These are phyloP conservation scores for Yamadazyma phyllophila DNA, from an alignment of 805 yeast genomes.

Conservation along the genomic window DNA sequence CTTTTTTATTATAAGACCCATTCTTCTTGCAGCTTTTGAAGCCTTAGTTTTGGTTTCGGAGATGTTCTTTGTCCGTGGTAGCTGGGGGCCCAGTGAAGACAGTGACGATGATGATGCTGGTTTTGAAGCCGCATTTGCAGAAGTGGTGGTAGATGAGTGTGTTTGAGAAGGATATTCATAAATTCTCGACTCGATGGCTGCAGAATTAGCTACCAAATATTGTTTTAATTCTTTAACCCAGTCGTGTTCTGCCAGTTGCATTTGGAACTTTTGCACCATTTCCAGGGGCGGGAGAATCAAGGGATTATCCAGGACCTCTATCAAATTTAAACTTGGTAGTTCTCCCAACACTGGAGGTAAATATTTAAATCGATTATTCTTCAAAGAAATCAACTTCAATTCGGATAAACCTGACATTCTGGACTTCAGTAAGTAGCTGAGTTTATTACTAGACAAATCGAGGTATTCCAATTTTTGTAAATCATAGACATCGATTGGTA, in stretches of 20 bases:
- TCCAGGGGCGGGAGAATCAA: slow-evolving; percentile 47
- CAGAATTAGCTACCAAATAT: slow-evolving; percentile 37
- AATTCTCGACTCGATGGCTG: slow-evolving; percentile 28
- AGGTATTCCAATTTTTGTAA: slow-evolving; percentile 55
- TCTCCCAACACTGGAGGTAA: slow-evolving; percentile 54
- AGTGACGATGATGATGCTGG: not conserved
- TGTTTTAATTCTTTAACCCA: slow-evolving; percentile 44
- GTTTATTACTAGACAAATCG: slow-evolving; percentile 59
- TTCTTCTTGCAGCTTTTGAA: slow-evolving; percentile 68
- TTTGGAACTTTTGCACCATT: slow-evolving; percentile 30
- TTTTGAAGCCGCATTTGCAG: too few relatives aligned
- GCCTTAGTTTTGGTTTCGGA: slow-evolving; percentile 45
- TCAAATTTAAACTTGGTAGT: slow-evolving; percentile 49
- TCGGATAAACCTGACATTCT: slow-evolving; percentile 40
- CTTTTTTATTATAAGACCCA: slow-evolving; percentile 66
- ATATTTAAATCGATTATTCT: slow-evolving; percentile 54
- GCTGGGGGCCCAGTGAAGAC: slow-evolving; percentile 14
- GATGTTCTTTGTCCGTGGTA: slow-evolving; percentile 28
- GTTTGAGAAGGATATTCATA: slow-evolving; percentile 14
- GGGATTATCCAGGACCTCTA: slow-evolving; percentile 66
- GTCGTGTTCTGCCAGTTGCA: slow-evolving; percentile 38
- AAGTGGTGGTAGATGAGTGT: too few relatives aligned
- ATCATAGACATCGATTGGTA: slow-evolving; percentile 44
- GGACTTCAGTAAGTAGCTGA: slow-evolving; percentile 47
- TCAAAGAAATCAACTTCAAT: slow-evolving; percentile 59